Evolutionary conservation across 169 alveolate genomes (phyloP).

Genomic region (Cyclospora cayetanensis): DNA sequence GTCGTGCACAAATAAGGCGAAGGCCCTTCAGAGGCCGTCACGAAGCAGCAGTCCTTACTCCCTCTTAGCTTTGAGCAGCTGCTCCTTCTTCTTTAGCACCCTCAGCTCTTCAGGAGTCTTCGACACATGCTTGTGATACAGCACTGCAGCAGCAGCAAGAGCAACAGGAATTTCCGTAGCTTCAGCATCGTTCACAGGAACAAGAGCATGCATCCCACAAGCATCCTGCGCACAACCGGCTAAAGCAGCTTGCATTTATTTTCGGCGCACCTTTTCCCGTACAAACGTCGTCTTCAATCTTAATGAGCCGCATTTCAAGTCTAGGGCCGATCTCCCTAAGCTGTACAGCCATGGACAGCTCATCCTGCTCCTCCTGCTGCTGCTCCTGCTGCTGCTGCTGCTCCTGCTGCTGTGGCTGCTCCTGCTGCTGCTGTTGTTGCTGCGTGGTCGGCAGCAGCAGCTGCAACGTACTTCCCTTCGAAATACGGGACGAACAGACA

Average conservation of each 20-base stretch:
- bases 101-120: conserved; percentile 74
- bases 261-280: conserved; percentile 69
- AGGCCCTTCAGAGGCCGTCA: too few species aligned
- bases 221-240: not conserved
- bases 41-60: conserved; percentile 23
- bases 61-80: conserved; percentile 70
- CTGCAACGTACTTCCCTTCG: conserved; percentile 11
- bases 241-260: not conserved
- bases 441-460: not conserved
- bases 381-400: not conserved
- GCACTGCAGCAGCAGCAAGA: conserved; percentile 69
- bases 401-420: not conserved
- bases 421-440: not conserved
- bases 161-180: not conserved
- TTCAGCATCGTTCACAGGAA: not conserved
- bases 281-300: conserved; percentile 79
- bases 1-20: too few species aligned
- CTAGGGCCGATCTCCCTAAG: conserved; percentile 80
- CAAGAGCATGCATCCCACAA: not conserved
- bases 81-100: conserved; percentile 69
- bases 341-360: conserved; percentile 30
- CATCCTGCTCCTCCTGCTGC: not conserved
- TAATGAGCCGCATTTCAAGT: conserved; percentile 71
- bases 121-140: conserved; percentile 74
- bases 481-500: not conserved